Evolutionary conservation across 2,329 filamentous ascomycete species (phyloP).

Genomic region (Geosmithia flava): DNA sequence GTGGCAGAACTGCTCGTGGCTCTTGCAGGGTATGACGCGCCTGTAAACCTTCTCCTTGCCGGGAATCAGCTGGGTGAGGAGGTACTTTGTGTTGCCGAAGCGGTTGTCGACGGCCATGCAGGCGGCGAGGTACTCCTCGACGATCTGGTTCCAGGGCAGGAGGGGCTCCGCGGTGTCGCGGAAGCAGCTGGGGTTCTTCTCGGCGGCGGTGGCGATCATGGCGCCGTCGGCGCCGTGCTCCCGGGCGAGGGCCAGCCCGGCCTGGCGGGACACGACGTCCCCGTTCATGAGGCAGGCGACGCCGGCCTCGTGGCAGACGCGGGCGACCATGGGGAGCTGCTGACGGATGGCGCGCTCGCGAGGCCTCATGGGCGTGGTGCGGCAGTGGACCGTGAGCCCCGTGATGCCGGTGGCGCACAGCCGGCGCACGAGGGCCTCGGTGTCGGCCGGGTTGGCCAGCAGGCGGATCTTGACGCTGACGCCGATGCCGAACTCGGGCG

Average conservation of each 20-base stretch:
- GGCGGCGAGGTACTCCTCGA: slow-evolving; percentile 59
- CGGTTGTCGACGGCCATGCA: slow-evolving; percentile 72
- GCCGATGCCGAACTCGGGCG: slow-evolving; percentile 69
- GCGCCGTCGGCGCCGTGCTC: slow-evolving; percentile 85
- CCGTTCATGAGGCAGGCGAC: slow-evolving; percentile 95
- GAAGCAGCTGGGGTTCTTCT: slow-evolving; percentile 87
- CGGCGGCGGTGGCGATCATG: slow-evolving; percentile 93
- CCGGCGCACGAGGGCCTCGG: slow-evolving; percentile 61
- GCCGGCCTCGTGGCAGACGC: slow-evolving; percentile 69
- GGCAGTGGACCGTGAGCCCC: slow-evolving; percentile 86
- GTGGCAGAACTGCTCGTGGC: slow-evolving; percentile 58
- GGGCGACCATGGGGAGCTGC: slow-evolving; percentile 73
- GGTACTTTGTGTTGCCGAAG: slow-evolving; percentile 87
- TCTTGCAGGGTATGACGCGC: slow-evolving; percentile 51
- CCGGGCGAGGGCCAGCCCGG: slow-evolving; percentile 57
- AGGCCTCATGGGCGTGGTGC: slow-evolving; percentile 90
- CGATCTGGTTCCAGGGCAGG: slow-evolving; percentile 65
- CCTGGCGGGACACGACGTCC: slow-evolving; percentile 65
- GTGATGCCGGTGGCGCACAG: slow-evolving; percentile 84
- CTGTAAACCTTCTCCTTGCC: slow-evolving; percentile 58
- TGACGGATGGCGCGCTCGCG: slow-evolving; percentile 76
- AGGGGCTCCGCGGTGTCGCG: slow-evolving; percentile 35
- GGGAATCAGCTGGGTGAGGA: slow-evolving; percentile 74
- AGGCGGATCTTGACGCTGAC: slow-evolving; percentile 96
- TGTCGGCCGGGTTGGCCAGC: slow-evolving; percentile 63